Evolutionary conservation across 192 early-diverging fungal species (phyloP).

Genomic region (Dissophora ornata): DNA sequence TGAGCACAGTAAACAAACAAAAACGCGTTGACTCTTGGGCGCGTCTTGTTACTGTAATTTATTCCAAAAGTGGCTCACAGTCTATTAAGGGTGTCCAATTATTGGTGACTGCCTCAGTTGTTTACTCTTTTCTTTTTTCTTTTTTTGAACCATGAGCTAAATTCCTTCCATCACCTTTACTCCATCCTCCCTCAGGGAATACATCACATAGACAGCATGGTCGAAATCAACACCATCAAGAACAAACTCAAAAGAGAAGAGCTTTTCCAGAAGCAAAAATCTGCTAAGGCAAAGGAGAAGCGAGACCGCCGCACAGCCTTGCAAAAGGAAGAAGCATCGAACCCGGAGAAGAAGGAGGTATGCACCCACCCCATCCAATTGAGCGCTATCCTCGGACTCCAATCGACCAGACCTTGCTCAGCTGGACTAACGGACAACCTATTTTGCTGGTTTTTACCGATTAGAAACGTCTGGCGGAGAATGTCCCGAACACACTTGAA

Average conservation of each 20-base stretch:
- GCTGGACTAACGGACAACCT: too few species aligned
- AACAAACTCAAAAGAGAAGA: constrained; percentile 91
- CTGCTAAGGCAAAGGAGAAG: constrained; percentile 82
- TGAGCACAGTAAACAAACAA: too few species aligned
- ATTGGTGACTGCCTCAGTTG: background rate
- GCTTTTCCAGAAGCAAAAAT: constrained; percentile 77
- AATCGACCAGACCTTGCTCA: too few species aligned
- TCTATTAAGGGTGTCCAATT: background rate
- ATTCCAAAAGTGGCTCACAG: background rate
- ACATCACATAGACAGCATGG: constrained; percentile 12
- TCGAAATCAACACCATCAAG: constrained; percentile 70
- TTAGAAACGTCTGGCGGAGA: constrained; percentile 87
- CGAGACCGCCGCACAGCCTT: constrained; percentile 74
- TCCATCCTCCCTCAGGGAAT: background rate
- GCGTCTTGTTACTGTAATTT: background rate
- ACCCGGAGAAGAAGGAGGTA: constrained; percentile 87
- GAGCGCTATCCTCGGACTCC: too few species aligned
- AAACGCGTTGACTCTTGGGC: background rate
- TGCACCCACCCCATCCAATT: too few species aligned
- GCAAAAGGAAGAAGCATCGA: constrained; percentile 82
- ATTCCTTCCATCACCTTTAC: background rate
- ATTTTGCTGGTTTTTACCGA: too few species aligned
- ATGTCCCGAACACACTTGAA: constrained; percentile 93
- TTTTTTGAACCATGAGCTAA: constrained; percentile 5
- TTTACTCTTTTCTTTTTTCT: constrained; percentile 12